Base-by-base conservation (phyloP, 1,139 yeast species). In the Candida sojae region DNA sequence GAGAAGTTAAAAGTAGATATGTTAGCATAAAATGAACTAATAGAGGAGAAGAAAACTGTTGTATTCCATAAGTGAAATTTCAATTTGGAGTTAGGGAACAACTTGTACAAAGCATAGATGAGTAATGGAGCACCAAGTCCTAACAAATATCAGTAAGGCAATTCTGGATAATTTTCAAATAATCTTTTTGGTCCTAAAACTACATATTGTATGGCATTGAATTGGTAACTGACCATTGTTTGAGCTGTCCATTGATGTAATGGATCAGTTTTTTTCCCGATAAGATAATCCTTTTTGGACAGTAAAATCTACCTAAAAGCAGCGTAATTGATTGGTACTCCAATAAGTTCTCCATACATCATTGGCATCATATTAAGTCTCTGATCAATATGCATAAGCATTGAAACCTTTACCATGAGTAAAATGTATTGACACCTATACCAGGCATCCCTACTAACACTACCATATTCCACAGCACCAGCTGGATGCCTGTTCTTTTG, bases 231-330 rank as follows among this genome's bases (percentile, higher is more conserved):
- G 34, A 66, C 64, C 30, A 77, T 65, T 5, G 63, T 54, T 55
- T 78, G 82, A 2, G 80, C 82, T 0, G 82, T 77, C 82, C 82
- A 79, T 56, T 78, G 82, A 53, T 76, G 77, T 26, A 76, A 59
- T 0, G 79, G 78, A 53, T 79, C 83, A 1, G 51, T 59, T 34
- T 61, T 58, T 1, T 59, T 54, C 1, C 82, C 82, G 11, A 60
- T 58, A 40, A 78, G 58, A 48, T 57, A 78, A 1, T 67, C 74
- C 46, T 63, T 53, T 51, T 78, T 79, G 29, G 73, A 59, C 6
- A 55, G 53, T 40, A 79, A 53, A 9, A 77, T 79, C 82, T 82
- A 78, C 44, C 70, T 61, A 41, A 77, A 59, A 1, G 80, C 76
- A 10, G 68, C 50, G 53, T 75, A 78, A 54, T 78, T 78, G 51